Evolutionary conservation across 2,329 filamentous ascomycete genomes (phyloP).

Genomic region (Colletotrichum theobromicola): DNA sequence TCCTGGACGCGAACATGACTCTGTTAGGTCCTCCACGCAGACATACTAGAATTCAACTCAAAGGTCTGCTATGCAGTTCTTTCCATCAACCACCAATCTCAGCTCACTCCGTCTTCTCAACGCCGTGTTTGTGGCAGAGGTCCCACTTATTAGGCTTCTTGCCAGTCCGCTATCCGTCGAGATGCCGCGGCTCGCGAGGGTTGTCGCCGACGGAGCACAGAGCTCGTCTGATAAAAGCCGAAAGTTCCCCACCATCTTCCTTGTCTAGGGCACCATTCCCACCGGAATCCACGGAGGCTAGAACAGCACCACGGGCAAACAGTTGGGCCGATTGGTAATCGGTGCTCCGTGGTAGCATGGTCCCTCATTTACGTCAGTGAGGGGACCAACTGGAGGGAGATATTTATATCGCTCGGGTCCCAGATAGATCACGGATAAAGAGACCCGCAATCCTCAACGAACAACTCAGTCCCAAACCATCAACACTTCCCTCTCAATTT

Average conservation of each 20-base stretch:
- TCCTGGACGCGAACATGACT: neutral
- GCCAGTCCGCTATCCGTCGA: neutral
- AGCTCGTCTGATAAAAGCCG: neutral
- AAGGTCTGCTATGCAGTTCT: neutral
- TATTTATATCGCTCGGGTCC: neutral
- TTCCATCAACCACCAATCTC: neutral
- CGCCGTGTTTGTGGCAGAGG: neutral
- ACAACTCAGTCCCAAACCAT: neutral
- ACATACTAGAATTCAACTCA: neutral
- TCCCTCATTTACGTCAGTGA: constrained; percentile 5
- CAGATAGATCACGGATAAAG: neutral
- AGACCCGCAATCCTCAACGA: neutral
- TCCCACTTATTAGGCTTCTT: neutral
- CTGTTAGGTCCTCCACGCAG: neutral
- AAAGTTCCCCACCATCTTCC: neutral
- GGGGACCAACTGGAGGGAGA: neutral
- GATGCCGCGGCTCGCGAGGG: neutral
- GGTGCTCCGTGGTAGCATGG: neutral
- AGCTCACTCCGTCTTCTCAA: neutral
- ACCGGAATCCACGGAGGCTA: constrained; percentile 2
- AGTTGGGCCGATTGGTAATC: constrained; percentile 4
- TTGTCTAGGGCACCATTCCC: neutral
- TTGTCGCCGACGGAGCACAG: neutral
- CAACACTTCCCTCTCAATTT: neutral
- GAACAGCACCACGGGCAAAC: neutral